Base-by-base conservation (phyloP, 2,329 filamentous ascomycete genomes). In the Cadophora malorum region DNA sequence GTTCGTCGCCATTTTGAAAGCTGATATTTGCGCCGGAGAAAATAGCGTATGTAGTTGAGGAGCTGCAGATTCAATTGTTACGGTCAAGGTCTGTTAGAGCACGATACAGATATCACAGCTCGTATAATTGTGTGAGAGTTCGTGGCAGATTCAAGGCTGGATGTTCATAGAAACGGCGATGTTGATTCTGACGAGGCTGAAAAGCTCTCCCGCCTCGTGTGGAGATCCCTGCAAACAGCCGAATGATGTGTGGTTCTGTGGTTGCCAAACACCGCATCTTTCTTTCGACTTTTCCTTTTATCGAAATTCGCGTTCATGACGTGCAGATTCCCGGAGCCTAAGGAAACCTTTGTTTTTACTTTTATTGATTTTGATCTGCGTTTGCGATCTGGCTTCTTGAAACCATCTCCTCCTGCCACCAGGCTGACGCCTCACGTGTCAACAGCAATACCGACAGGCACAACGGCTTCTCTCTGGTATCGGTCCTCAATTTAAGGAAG, bases 1-100 rank as follows among this genome's bases (percentile, higher is more conserved):
- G 74, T 92, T 89, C 68, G 91, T 94, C 33, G 91, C 84, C 92
- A 96, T 95, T 28, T 67, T 71, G 66, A 33, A 52, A 23, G 25
- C 28, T 56, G 10, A 10, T 35, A 4, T 63, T 67, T 71, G 69
- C 70, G 67, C 67, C 66, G 64, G 59, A 52, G 35, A n/a, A 16
- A 53, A 25, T 21, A 53, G 16, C 28, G 45, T 41, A 2, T 21
- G 16, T 8, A 21, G 28, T 41, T 12, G 9, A 55, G 12, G 5
- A 16, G 38, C 16, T 14, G 35, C 19, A 33, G 35, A 62, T 56
- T 63, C 45, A 19, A 25, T 53, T 12, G 7, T 49, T 28, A 50
- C 1, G 3, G 16, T 4, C 0, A 4, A 16, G 12, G 21, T 2
- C 7, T 6, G 10, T 59, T 41, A 12, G 23, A 52, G 4, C 38